These are phyloP conservation scores for Botrytis byssoidea DNA, from an alignment of 2,329 filamentous ascomycete species.

Conservation along the genomic window DNA sequence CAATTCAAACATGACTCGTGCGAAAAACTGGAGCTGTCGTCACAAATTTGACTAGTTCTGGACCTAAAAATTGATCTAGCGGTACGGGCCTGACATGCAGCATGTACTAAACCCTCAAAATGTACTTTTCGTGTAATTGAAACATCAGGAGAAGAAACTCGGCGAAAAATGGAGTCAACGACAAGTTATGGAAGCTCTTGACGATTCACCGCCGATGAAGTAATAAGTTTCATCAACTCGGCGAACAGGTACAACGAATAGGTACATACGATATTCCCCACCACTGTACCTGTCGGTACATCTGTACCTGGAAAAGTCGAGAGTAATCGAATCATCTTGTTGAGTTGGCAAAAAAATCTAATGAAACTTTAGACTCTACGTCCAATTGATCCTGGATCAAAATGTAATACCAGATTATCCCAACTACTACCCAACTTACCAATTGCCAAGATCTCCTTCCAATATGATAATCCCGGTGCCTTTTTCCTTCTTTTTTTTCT, in stretches of 20 bases:
- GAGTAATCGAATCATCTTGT: neutral
- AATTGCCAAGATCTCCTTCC: neutral
- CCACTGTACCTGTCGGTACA: neutral
- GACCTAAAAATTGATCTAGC: neutral
- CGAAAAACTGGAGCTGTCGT: neutral
- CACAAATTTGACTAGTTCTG: neutral
- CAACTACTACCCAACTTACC: neutral
- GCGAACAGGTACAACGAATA: slow-evolving; percentile 18
- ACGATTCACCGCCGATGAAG: neutral
- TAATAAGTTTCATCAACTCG: slow-evolving; percentile 18
- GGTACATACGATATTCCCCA: slow-evolving; percentile 1
- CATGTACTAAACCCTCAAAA: slow-evolving; percentile 13
- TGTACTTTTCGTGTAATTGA: neutral
- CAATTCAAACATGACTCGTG: slow-evolving; percentile 1
- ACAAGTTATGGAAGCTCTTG: slow-evolving; percentile 5
- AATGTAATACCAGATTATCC: neutral
- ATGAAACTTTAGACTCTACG: neutral
- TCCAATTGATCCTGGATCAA: neutral
- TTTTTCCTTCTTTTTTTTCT: neutral
- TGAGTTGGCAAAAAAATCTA: neutral
- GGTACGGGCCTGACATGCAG: slow-evolving; percentile 7
- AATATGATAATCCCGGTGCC: neutral
- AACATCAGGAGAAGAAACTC: neutral
- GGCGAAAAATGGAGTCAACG: slow-evolving; percentile 5
- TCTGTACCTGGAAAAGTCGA: neutral